Conservation (phyloP, 1,139 yeast species). For the Candida sanyaensis region DNA sequence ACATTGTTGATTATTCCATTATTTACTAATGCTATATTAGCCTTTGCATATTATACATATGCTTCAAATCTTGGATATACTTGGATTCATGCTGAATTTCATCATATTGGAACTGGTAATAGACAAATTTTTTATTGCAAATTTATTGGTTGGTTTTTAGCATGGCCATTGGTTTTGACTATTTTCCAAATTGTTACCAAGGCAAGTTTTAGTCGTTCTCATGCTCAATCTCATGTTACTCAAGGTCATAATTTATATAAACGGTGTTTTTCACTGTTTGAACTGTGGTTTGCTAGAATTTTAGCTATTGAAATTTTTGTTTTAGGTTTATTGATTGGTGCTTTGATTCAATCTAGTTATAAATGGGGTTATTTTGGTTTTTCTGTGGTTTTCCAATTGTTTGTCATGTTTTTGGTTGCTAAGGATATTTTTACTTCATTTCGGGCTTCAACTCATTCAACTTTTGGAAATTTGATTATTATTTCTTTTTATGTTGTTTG, state of each 20-base stretch:
- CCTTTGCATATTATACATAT: constrained; percentile 59
- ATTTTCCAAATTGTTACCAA: constrained; percentile 49
- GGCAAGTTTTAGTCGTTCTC: constrained; percentile 20
- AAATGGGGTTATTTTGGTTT: constrained; percentile 67
- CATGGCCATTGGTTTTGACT: constrained; percentile 56
- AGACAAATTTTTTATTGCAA: constrained; percentile 70
- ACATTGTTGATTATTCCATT: constrained; percentile 49
- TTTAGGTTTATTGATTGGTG: constrained; percentile 55
- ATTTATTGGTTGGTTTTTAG: constrained; percentile 67
- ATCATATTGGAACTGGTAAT: constrained; percentile 46
- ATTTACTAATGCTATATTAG: constrained; percentile 44
- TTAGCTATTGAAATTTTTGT: constrained; percentile 52
- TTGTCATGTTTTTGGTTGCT: constrained; percentile 33
- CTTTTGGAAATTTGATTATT: constrained; percentile 29
- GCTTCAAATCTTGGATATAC: constrained; percentile 73
- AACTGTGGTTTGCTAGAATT: constrained; percentile 32
- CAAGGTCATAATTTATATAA: constrained; percentile 22
- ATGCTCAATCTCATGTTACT: constrained; percentile 5
- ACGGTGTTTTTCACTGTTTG: constrained; percentile 24
- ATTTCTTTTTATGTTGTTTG: constrained; percentile 35
- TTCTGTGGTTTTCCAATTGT: constrained; percentile 37
- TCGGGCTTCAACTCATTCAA: constrained; percentile 16
- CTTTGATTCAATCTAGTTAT: constrained; percentile 56
- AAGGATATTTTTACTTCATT: constrained; percentile 13
- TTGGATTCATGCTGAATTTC: constrained; percentile 53